Conservation (phyloP, 352 stramenopile genomes). For the Aphanomyces euteiches region DNA sequence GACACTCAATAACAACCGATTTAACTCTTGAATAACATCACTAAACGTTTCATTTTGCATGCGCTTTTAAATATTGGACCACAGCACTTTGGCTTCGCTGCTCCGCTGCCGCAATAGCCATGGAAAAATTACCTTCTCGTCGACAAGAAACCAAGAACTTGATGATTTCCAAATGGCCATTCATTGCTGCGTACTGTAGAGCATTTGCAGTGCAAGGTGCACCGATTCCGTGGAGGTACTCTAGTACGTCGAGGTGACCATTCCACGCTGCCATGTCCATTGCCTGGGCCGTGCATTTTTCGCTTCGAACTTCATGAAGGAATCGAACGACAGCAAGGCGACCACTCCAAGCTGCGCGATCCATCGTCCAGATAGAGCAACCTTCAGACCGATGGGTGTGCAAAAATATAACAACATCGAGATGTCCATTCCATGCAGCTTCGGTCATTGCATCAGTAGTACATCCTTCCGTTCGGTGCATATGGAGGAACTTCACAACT, state of each 20-base stretch:
- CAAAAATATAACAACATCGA: constrained; percentile 15
- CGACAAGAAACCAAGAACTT: constrained; percentile 5
- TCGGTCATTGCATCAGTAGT: constrained; percentile 2
- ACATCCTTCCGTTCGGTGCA: background rate
- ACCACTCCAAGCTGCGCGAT: constrained; percentile 15
- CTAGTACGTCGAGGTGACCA: constrained; percentile 15
- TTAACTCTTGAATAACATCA: too few species aligned
- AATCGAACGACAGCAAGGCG: constrained; percentile 10
- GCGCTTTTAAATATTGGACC: background rate
- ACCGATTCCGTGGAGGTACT: constrained; percentile 14
- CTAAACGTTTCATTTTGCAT: background rate
- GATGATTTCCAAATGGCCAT: constrained; percentile 27
- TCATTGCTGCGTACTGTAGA: constrained; percentile 19
- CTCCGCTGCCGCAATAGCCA: background rate
- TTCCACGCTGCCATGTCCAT: constrained; percentile 23
- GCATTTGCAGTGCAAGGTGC: constrained; percentile 11
- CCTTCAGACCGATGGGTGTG: constrained; percentile 15
- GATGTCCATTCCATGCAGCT: constrained; percentile 24
- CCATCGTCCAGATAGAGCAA: background rate
- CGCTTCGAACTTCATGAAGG: background rate
- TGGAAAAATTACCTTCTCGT: constrained; percentile 12
- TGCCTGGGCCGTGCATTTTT: constrained; percentile 15
- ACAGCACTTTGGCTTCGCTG: background rate
- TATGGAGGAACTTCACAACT: constrained; percentile 14
- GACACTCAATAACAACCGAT: too few species aligned